Evolutionary conservation across 2,329 filamentous ascomycete genomes (phyloP), one percentile per base, ranked within the genome.

Genomic region (Graphilbum ipis-grandicollis): DNA sequence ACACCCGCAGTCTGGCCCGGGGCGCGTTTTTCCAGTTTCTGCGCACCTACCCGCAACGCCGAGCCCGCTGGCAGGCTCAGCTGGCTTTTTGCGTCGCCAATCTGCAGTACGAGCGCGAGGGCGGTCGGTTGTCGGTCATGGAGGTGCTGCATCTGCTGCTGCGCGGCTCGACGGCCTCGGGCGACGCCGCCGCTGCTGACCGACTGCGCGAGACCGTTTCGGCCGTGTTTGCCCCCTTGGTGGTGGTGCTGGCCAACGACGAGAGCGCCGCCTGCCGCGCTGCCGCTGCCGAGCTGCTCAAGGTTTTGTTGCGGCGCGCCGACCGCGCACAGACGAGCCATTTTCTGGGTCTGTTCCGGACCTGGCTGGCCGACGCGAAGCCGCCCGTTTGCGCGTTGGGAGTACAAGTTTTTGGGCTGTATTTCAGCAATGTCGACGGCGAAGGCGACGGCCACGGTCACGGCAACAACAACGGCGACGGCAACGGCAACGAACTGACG

Each of bases 1-100:
- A 80, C 44, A 88, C 88, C 3, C 73, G 90, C 36, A 84, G 94
- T 52, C 65, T 93, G 28, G 86, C 88, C 13, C 71, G 90, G 39
- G 84, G 84, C 17, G 79, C 84, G 13, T 98, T 92, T 56, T 79
- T 93, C 55, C 84, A 94, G 46, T 98, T 98, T 58, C 62, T 98
- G 39, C 74, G 86, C 45, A 85, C 94, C 37, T 98, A 94, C 50
- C 88, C 90, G 0, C 90, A 96, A 53, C 84, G 80, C 49, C 86
- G 85, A 56, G 80, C 75, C 43, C 71, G 90, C 13, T 92, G 90
- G 76, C 69, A 72, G 29, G 93, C 93, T 53, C 88, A 96, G 52
- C 68, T 94, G 35, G 74, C 69, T 39, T 98, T 96, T 52, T 66
- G 98, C 34, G 71, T 92, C 35, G 81, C 82, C 48, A 98, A 98